Base-by-base conservation (phyloP, 2,329 filamentous ascomycete genomes). In the Mycocentrospora acerina region DNA sequence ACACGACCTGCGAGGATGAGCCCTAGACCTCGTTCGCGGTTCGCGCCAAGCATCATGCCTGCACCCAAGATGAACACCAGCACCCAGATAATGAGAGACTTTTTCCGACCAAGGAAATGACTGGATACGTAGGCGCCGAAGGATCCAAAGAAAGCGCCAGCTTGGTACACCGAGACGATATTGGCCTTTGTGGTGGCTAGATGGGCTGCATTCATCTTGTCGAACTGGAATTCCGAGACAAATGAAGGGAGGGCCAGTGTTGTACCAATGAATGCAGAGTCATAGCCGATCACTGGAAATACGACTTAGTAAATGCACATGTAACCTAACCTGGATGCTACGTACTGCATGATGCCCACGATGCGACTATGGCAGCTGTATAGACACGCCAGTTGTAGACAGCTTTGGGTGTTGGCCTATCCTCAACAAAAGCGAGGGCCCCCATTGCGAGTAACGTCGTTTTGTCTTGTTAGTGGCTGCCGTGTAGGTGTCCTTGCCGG, bases 101-200 rank as follows among this genome's bases (percentile, higher is more conserved):
- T 77, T 54, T 79, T 80, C 14, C 86, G 78, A 18, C 86, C 86
- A 46, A 83, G 70, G 60, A 77, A 86, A 71, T 84, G 82, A 22
- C 78, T 81, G 26, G 80, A 75, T 7, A 72, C 73, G 52, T 86
- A 90, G 8, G 57, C 57, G n/a, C 55, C 55, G 19, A 60, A 57
- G 13, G 82, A 80, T 36, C 87, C 87, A 54, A 90, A 90, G 71
- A 91, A 90, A 43, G 86, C 86, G 41, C 86, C 86, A 10, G 86
- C 87, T 67, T 91, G 88, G 70, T 88, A 90, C 39, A 85, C 79
- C 25, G 83, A 88, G 37, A 90, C 86, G 47, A 90, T 89, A 65
- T 90, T 90, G 55, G 82, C 73, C 57, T 81, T 82, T 35, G 85
- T 68, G 3, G 85, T 66, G 16, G 81, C 76, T 18, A 81, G 69